phyloP scores from a whole-genome alignment of 2,329 filamentous ascomycete species.

The Parascedosporium putredinis region DNA sequence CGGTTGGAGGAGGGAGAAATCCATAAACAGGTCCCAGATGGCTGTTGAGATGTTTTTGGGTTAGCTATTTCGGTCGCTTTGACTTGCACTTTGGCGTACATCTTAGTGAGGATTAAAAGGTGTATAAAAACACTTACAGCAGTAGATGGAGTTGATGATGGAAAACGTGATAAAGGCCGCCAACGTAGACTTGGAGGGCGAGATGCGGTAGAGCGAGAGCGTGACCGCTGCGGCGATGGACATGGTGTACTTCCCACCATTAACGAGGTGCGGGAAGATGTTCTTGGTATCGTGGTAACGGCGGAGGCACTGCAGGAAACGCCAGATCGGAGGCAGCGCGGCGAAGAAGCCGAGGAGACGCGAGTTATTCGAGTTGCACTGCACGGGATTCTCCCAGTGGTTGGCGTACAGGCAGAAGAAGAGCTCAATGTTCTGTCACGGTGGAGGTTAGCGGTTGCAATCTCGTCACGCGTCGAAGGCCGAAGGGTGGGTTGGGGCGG shows the following conservation, averaged over 20 bases:
- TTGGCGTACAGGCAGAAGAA: conserved; percentile 93
- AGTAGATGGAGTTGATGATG: conserved; percentile 72
- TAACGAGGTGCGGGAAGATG: conserved; percentile 83
- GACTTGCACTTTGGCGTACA: neutral
- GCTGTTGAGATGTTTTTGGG: conserved; percentile 29
- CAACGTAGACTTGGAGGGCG: conserved; percentile 43
- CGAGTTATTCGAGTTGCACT: conserved; percentile 81
- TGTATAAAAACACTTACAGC: conserved; percentile 41
- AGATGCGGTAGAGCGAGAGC: conserved; percentile 74
- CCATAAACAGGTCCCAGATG: conserved; percentile 93
- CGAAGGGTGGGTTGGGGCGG: no score
- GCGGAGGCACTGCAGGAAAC: conserved; percentile 78
- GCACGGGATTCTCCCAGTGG: conserved; percentile 58
- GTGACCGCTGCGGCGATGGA: conserved; percentile 71
- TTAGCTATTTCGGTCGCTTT: no score
- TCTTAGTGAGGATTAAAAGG: neutral
- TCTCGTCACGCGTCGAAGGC: no score
- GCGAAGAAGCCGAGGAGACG: conserved; percentile 75
- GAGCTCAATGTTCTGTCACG: conserved; percentile 67
- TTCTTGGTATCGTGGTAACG: conserved; percentile 82
- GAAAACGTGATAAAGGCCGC: conserved; percentile 73
- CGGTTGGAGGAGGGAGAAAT: conserved; percentile 83
- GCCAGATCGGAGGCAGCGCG: conserved; percentile 78
- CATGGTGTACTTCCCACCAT: conserved; percentile 82
- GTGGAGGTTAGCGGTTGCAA: neutral